Percentiles rank a stretch among this genome's conserved stretches.
Conservation (phyloP, 2,329 filamentous ascomycete genomes). For the Canariomyces notabilis region DNA sequence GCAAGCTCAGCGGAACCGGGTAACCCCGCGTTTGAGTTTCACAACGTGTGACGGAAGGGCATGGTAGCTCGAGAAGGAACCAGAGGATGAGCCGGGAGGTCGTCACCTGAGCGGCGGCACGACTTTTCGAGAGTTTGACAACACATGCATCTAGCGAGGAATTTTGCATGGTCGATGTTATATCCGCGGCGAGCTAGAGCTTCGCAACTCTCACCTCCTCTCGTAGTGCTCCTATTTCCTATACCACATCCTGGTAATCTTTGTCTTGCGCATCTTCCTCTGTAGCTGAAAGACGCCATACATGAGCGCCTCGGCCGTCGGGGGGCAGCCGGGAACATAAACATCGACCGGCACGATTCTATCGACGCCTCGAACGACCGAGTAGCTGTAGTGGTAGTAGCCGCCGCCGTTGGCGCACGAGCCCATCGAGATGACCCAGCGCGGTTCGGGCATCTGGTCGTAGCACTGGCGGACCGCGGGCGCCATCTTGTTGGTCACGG, state of each 20-base stretch:
- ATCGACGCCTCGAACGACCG: constrained; percentile 60
- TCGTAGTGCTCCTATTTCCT: constrained; percentile 42
- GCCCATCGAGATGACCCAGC: constrained; percentile 57
- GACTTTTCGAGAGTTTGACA: too few relatives aligned
- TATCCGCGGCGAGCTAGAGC: too few relatives aligned
- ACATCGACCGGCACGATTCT: constrained; percentile 63
- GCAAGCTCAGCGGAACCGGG: neutral
- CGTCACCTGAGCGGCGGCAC: too few relatives aligned
- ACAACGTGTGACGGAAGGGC: neutral
- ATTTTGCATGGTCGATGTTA: too few relatives aligned
- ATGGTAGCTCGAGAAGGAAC: neutral
- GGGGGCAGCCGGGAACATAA: constrained; percentile 61
- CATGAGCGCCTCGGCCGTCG: constrained; percentile 43
- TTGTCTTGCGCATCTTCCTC: constrained; percentile 58
- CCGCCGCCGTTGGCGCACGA: constrained; percentile 53
- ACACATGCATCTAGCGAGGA: too few relatives aligned
- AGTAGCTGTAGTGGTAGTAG: constrained; percentile 71
- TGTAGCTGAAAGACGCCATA: constrained; percentile 62
- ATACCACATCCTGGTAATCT: constrained; percentile 47
- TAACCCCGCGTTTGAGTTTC: neutral
- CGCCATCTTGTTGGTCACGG: constrained; percentile 94
- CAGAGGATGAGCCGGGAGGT: too few relatives aligned
- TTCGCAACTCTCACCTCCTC: too few relatives aligned
- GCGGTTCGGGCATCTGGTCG: constrained; percentile 90
- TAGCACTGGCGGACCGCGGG: constrained; percentile 86